Evolutionary conservation across 83 land plant genomes (phyloP), one percentile per base, ranked within the genome.

Genomic region (Picea engelmannii): DNA sequence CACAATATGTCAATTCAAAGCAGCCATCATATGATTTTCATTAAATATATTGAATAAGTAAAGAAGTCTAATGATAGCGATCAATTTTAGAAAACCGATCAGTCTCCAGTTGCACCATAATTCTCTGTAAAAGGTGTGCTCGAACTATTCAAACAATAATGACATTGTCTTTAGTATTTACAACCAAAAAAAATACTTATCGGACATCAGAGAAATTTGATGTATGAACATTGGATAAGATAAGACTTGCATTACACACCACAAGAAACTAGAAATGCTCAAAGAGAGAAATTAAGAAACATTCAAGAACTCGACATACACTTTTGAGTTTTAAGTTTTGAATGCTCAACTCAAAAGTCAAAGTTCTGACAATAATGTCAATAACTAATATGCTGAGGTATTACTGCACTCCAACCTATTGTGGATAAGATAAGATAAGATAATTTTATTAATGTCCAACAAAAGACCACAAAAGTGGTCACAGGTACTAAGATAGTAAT

Each of bases 1-100:
- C 40, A 82, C 61, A 59, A 5, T 11, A 9, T 73, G 42, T 25
- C 52, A 44, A 81, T 82, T 20, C 27, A 82, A 82, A 55, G 66
- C 15, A 20, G 40, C 61, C 40, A 81, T 79, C 71, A 59, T 25
- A 78, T 25, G 12, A 15, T 27, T 35, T 78, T 25, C 27, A 78
- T 35, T 35, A 35, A 31, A 62, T 62, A 35, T 61, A 61, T 5
- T 78, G 17, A 35, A 9, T 61, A 17, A 5, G 6, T n/a, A 18
- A 78, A 61, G 6, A 47, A 62, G 23, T 60, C 47, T 35, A n/a
- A 27, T 17, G 44, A 61, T 31, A 78, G 15, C 38, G 60, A 31
- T 78, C 6, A 76, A 13, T 23, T 49, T 49, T 21, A 7, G n/a
- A 49, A 49, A 55, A 76, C 3, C 18, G 5, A 76, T 23, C 58